A percentile compares a stretch with the other conserved stretches of the same genome.
Evolutionary conservation across 2,329 filamentous ascomycete genomes (phyloP).

Genomic region (Lasiodiplodia sp.): DNA sequence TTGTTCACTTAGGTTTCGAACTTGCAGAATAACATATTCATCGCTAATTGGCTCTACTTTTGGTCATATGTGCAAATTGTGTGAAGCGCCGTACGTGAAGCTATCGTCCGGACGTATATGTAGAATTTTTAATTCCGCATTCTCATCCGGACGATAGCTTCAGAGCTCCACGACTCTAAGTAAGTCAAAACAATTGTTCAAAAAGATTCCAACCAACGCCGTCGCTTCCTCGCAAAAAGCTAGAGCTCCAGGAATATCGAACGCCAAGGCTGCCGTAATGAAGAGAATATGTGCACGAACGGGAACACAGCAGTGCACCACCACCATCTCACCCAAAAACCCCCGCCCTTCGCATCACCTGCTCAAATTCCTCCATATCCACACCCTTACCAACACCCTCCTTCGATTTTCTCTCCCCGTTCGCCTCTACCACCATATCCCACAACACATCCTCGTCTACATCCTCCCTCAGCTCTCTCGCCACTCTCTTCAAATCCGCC

Average conservation of each 20-base stretch:
- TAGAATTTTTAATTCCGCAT: too few relatives aligned
- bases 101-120: too few relatives aligned
- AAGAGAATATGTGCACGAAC: background rate
- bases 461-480: constrained; percentile 81
- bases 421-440: constrained; percentile 96
- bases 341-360: constrained; percentile 83
- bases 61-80: background rate
- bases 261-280: background rate
- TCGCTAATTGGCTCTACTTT: too few relatives aligned
- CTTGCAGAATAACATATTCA: background rate
- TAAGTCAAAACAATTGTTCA: background rate
- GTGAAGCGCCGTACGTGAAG: background rate
- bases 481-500: constrained; percentile 78
- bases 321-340: constrained; percentile 70
- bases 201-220: background rate
- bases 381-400: constrained; percentile 72
- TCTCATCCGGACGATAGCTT: too few relatives aligned
- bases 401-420: constrained; percentile 58
- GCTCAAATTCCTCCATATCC: constrained; percentile 80
- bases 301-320: background rate
- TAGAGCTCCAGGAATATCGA: background rate
- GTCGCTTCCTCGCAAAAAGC: constrained; percentile 5
- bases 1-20: background rate
- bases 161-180: background rate
- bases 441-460: constrained; percentile 82